These are phyloP conservation scores for Manihot esculenta DNA, from an alignment of 441 rosid genomes.

Conservation along the genomic window DNA sequence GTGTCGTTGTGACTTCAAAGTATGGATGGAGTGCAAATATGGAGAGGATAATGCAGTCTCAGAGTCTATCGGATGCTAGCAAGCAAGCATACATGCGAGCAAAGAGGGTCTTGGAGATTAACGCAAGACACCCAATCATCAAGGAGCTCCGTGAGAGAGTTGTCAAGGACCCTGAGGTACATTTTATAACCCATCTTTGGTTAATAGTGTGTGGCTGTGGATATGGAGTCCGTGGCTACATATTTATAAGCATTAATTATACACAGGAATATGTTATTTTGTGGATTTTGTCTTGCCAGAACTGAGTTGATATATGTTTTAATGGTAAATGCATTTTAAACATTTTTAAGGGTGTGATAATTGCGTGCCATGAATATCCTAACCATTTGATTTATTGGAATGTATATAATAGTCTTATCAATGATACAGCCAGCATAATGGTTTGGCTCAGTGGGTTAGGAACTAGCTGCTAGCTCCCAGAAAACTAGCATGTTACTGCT, in stretches of 20 bases:
- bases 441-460: not conserved
- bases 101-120: slow-evolving; percentile 92
- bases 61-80: slow-evolving; percentile 78
- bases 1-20: slow-evolving; percentile 91
- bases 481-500: not conserved
- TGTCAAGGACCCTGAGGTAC: slow-evolving; percentile 79
- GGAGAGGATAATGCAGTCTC: slow-evolving; percentile 96
- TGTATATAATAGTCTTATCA: not conserved
- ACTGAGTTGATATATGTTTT: not conserved
- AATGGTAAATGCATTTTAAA: too few species aligned
- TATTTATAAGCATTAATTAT: not conserved
- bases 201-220: not conserved
- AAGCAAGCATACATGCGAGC: slow-evolving; percentile 94
- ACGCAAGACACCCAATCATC: slow-evolving; percentile 91
- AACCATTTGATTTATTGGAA: not conserved
- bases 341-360: too few species aligned
- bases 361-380: too few species aligned
- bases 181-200: not conserved
- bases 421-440: not conserved
- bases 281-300: not conserved
- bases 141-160: slow-evolving; percentile 92
- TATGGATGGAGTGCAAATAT: slow-evolving; percentile 96
- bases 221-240: not conserved
- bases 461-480: not conserved
- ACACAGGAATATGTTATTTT: not conserved